Percentiles rank a stretch among this genome's conserved stretches.
Conservation (phyloP, 2,329 filamentous ascomycete species). For the Xylariaceae sp. region DNA sequence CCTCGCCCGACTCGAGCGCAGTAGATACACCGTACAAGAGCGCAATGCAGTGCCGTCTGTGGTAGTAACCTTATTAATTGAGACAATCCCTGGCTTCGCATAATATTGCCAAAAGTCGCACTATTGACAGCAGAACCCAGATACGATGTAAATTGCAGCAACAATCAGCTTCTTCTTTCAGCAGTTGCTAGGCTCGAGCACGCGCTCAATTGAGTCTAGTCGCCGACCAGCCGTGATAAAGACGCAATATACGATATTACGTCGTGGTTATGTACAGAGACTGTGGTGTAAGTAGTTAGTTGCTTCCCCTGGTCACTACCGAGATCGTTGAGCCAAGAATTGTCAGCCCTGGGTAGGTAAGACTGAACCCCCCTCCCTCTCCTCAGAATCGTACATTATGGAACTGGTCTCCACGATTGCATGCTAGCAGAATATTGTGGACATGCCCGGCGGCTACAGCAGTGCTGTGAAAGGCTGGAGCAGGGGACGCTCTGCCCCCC, state of each 20-base stretch:
- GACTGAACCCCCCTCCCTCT: conserved; percentile 20
- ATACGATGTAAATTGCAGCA: not conserved
- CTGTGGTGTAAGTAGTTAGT: no score
- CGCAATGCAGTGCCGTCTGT: no score
- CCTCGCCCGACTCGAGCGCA: not conserved
- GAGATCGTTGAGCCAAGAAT: conserved; percentile 24
- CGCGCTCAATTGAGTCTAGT: conserved; percentile 10
- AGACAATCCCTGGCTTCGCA: conserved; percentile 15
- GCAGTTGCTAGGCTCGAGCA: conserved; percentile 9
- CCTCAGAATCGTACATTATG: conserved; percentile 26
- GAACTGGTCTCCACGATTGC: conserved; percentile 29
- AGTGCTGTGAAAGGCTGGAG: conserved; percentile 40
- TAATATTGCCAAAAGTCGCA: conserved; percentile 17
- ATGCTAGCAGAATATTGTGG: conserved; percentile 25
- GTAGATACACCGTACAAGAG: not conserved
- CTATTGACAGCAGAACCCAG: conserved; percentile 5
- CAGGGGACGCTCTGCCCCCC: conserved; percentile 32
- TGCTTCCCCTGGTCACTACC: conserved; percentile 18
- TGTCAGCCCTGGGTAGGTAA: conserved; percentile 21
- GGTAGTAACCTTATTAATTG: not conserved
- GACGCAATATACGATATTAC: no score
- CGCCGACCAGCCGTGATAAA: conserved; percentile 18
- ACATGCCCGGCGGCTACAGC: conserved; percentile 40
- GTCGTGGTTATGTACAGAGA: no score
- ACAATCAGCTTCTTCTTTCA: conserved; percentile 17